A percentile compares a stretch with the other conserved stretches of the same genome.
Conservation (phyloP, 345 rosid species). For the Microcos paniculata region DNA sequence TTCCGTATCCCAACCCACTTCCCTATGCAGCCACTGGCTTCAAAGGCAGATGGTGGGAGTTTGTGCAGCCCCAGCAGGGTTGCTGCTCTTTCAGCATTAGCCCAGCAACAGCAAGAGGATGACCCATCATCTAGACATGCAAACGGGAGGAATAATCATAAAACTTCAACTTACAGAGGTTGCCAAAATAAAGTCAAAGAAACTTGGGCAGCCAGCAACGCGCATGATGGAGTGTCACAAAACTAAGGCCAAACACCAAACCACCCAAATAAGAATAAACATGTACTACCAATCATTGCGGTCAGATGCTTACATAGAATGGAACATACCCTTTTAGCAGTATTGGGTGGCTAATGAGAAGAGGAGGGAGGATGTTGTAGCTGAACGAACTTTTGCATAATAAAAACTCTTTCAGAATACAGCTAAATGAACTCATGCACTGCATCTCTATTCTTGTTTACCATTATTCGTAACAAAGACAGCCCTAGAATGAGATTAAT, state of each 20-base stretch:
- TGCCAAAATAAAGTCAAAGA: neutral
- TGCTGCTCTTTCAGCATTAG: constrained; percentile 64
- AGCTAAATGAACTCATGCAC: neutral
- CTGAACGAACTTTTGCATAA: neutral
- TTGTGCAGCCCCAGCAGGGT: constrained; percentile 69
- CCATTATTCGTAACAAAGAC: neutral
- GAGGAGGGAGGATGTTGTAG: neutral
- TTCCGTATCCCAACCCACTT: constrained; percentile 38
- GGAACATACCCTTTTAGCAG: neutral
- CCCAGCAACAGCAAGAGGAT: constrained; percentile 79
- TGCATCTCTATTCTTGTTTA: neutral
- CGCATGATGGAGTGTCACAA: neutral
- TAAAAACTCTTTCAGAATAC: neutral
- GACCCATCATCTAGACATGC: constrained; percentile 74
- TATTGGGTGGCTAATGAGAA: neutral
- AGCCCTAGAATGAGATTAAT: neutral
- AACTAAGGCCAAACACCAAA: too few species aligned
- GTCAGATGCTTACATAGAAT: neutral
- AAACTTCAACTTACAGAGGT: neutral
- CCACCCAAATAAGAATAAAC: neutral
- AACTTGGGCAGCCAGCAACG: neutral
- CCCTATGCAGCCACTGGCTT: constrained; percentile 31
- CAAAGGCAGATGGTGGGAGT: constrained; percentile 35
- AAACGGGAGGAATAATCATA: neutral
- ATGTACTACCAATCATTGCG: neutral